Evolutionary conservation across 1,139 yeast species (phyloP), one percentile per base, ranked within the genome.

Genomic region (Yarrowia galli): DNA sequence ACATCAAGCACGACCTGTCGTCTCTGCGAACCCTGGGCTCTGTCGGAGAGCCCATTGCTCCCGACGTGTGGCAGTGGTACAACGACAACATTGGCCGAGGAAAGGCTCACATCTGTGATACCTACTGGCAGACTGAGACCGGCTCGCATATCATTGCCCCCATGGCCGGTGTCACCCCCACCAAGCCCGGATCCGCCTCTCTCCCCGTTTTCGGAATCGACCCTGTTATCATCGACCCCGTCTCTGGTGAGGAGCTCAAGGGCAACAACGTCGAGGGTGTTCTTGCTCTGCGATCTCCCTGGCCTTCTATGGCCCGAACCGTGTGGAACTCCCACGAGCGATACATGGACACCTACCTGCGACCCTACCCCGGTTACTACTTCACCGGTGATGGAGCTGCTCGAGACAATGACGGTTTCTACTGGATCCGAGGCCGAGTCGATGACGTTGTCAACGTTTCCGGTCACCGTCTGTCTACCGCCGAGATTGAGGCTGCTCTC

Each of bases 351-450:
- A 95, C 98, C 68, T 95, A 95, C 81, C 84, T 95, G 80, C 89
- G 89, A 74, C 98, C 98, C 70, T 95, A 93, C 84, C 97, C 97
- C 71, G 98, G 98, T 69, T 89, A 85, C 82, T 95, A 95, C 83
- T 95, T 95, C 84, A 93, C 98, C 28, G 99, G 99, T 76, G 99
- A 95, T 79, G 98, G 98, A 80, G 98, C 98, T 67, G 98, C 97
- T 69, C 88, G 98, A 80, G 99, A 95, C 79, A 88, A 89, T 75
- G 98, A 95, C 76, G 98, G 98, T 67, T 95, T 89, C 85, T 92
- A 92, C 83, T 95, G 98, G 97, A 93, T 95, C 76, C 87, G 97
- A 80, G 98, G 99, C 74, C 91, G 99, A 82, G 98, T 95, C 73
- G 99, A 95, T 79, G 99, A 95, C 76, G 98, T 95, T 71, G 98